Evolutionary conservation across 805 yeast genomes (phyloP), one percentile per base, ranked within the genome.

Genomic region (Starmerella sirachaensis): DNA sequence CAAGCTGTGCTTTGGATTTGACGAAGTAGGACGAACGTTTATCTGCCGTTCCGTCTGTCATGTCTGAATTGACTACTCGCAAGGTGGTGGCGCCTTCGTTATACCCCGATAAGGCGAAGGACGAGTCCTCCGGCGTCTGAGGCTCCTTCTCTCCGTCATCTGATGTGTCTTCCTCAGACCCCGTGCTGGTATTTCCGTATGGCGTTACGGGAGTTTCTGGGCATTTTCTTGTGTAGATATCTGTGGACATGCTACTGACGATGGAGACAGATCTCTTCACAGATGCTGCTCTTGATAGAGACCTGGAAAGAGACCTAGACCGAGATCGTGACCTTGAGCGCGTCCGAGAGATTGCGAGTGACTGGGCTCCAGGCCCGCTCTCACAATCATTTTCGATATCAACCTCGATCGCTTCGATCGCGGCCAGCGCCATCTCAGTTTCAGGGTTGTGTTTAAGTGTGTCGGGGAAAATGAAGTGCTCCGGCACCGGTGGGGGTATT

Each of bases 161-260:
- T 6, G 30, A 16, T n/a, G n/a, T n/a, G n/a, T n/a, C n/a, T n/a
- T n/a, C n/a, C n/a, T n/a, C n/a, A n/a, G n/a, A n/a, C n/a, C n/a
- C n/a, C n/a, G n/a, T n/a, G n/a, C n/a, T n/a, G n/a, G n/a, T n/a
- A n/a, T n/a, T n/a, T n/a, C n/a, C n/a, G n/a, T n/a, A n/a, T n/a
- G n/a, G 18, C 16, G n/a, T 18, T 12, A 16, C 12, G n/a, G 24
- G 30, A 14, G 47, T 31, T 2, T 36, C 31, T 6, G 30, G 19
- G 32, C 52, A 48, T 29, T 44, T 47, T 11, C 52, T 35, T 8
- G 52, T 48, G 26, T 48, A 48, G 6, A 47, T 26, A 9, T 48
- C 49, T 2, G 44, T 43, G 4, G 35, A 26, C 35, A 32, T 32
- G 2, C 29, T 23, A 11, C 18, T 32, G 21, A 12, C 17, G 35